These are phyloP conservation scores for Scedosporium dehoogii DNA, from an alignment of 2,329 filamentous ascomycete species.

Conservation along the genomic window DNA sequence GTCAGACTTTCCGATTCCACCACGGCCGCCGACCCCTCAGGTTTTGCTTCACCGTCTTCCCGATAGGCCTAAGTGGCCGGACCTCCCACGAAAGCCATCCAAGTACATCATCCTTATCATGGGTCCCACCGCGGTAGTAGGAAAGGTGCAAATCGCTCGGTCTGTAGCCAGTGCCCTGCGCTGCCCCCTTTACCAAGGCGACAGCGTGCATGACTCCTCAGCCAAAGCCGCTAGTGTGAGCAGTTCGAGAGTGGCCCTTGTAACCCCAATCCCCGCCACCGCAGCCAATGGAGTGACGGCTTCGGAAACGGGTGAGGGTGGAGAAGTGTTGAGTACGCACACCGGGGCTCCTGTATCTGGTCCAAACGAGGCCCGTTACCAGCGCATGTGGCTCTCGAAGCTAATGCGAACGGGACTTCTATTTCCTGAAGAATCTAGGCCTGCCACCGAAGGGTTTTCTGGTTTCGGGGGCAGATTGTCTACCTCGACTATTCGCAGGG, in stretches of 20 bases:
- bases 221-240: conserved; percentile 19
- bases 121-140: conserved; percentile 16
- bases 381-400: conserved; percentile 22
- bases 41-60: too few relatives aligned
- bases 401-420: conserved; percentile 20
- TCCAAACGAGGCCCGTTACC: conserved; percentile 17
- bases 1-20: too few relatives aligned
- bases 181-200: conserved; percentile 18
- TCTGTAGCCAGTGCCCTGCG: conserved; percentile 16
- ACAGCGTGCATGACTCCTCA: conserved; percentile 19
- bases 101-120: not conserved
- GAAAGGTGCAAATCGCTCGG: conserved; percentile 19
- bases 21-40: too few relatives aligned
- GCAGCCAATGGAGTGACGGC: not conserved
- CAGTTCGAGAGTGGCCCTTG: too few relatives aligned
- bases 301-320: not conserved
- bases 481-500: conserved; percentile 16
- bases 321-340: too few relatives aligned
- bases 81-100: too few relatives aligned
- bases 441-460: conserved; percentile 19
- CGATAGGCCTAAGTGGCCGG: too few relatives aligned
- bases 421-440: conserved; percentile 21
- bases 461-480: conserved; percentile 16
- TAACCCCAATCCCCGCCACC: not conserved
- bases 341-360: not conserved